These are phyloP conservation scores for Cystobasidium onofrii DNA, from an alignment of 768 basidiomycete species.

Conservation along the genomic window DNA sequence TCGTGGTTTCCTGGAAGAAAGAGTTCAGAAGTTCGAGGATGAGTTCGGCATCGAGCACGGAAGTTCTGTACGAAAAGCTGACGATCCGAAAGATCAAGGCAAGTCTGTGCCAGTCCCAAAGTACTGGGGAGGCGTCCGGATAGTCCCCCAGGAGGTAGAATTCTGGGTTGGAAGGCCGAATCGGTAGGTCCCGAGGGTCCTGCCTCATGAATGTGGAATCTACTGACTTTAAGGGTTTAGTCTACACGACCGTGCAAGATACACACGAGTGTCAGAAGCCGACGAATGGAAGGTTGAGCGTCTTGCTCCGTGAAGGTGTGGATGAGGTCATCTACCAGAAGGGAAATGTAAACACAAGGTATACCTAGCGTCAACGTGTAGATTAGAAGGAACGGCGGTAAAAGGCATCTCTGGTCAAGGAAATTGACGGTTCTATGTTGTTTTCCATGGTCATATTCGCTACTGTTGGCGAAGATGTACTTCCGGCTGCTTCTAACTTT, in stretches of 20 bases:
- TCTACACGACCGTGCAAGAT: conserved; percentile 23
- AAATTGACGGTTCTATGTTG: too few relatives aligned
- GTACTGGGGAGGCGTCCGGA: conserved; percentile 94
- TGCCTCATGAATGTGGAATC: neutral
- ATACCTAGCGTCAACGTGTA: neutral
- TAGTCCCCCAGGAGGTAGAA: conserved; percentile 91
- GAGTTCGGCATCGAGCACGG: conserved; percentile 52
- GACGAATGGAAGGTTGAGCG: conserved; percentile 23
- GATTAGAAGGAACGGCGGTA: too few relatives aligned
- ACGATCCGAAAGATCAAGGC: conserved; percentile 27
- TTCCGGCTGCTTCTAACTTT: too few relatives aligned
- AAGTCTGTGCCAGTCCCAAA: conserved; percentile 65
- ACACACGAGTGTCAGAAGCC: neutral
- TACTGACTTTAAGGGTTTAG: neutral
- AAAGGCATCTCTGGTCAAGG: too few relatives aligned
- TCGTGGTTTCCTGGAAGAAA: conserved; percentile 61
- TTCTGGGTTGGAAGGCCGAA: conserved; percentile 98
- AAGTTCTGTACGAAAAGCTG: conserved; percentile 11
- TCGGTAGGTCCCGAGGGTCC: conserved; percentile 45
- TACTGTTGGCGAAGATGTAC: too few relatives aligned
- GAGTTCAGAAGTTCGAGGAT: conserved; percentile 56
- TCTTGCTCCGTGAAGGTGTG: conserved; percentile 1
- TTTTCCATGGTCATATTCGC: too few relatives aligned
- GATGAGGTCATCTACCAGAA: neutral
- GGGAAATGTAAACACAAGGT: too few relatives aligned